These are phyloP conservation scores for Podaxis sp. DNA, from an alignment of 768 basidiomycete genomes.

Conservation along the genomic window DNA sequence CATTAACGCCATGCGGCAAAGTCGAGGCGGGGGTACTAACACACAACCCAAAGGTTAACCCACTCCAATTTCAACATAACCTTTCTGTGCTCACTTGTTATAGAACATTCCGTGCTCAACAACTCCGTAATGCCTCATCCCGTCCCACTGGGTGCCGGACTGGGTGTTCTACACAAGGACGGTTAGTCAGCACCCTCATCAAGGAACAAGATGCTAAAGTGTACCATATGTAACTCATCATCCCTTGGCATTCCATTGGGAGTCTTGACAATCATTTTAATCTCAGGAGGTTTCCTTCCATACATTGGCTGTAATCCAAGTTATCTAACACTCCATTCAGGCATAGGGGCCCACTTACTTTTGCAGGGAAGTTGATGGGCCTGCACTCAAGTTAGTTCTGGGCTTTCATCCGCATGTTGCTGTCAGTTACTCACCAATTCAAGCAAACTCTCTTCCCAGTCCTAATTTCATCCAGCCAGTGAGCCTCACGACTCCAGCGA, in stretches of 20 bases:
- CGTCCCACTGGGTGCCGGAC: slow-evolving; percentile 70
- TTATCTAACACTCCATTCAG: no score
- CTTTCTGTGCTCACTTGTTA: slow-evolving; percentile 41
- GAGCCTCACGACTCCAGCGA: background rate
- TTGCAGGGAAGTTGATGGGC: slow-evolving; percentile 65
- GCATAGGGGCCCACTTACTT: slow-evolving; percentile 28
- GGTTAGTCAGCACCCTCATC: background rate
- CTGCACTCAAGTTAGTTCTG: slow-evolving; percentile 23
- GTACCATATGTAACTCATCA: slow-evolving; percentile 56
- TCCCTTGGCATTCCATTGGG: slow-evolving; percentile 28
- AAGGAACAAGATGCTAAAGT: slow-evolving; percentile 11
- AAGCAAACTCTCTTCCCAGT: slow-evolving; percentile 51
- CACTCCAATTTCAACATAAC: background rate
- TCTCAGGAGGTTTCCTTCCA: slow-evolving; percentile 46
- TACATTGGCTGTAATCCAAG: slow-evolving; percentile 46
- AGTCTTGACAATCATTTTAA: slow-evolving; percentile 32
- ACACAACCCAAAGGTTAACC: background rate
- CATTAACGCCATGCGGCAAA: slow-evolving; percentile 40
- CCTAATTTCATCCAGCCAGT: slow-evolving; percentile 22
- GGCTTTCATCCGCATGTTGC: background rate
- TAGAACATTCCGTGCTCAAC: slow-evolving; percentile 52
- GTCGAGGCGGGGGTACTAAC: slow-evolving; percentile 38
- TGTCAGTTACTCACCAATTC: slow-evolving; percentile 46
- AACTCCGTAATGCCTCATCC: slow-evolving; percentile 55
- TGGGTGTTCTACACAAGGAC: slow-evolving; percentile 52